phyloP scores from a whole-genome alignment of 208 protist species.

The Trypanosoma scelopori region DNA sequence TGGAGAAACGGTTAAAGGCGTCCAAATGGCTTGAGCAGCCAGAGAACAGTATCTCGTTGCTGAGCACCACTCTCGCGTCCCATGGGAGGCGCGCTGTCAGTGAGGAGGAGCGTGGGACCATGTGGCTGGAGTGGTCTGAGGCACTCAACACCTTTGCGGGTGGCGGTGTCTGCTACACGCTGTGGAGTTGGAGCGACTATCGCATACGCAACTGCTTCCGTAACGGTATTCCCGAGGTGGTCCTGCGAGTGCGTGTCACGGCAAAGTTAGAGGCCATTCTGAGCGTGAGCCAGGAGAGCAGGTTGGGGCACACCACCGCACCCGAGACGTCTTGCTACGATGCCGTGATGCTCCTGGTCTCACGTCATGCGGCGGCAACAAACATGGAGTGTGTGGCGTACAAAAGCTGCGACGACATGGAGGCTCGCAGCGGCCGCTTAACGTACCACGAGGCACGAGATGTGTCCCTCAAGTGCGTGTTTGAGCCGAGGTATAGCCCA shows the following conservation, averaged over 20 bases:
- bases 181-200: slow-evolving; percentile 38
- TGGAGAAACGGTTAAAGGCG: slow-evolving; percentile 41
- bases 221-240: slow-evolving; percentile 30
- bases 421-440: slow-evolving; percentile 25
- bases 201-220: slow-evolving; percentile 42
- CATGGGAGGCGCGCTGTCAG: background rate
- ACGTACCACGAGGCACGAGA: slow-evolving; percentile 37
- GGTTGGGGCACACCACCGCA: slow-evolving; percentile 16
- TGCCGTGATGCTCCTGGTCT: slow-evolving; percentile 30
- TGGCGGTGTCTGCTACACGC: slow-evolving; percentile 22
- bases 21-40: slow-evolving; percentile 57
- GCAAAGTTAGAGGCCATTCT: slow-evolving; percentile 38
- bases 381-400: slow-evolving; percentile 27
- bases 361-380: slow-evolving; percentile 17
- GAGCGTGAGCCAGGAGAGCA: slow-evolving; percentile 39
- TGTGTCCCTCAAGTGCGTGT: slow-evolving; percentile 43
- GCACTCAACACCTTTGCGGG: slow-evolving; percentile 19
- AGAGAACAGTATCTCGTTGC: slow-evolving; percentile 33
- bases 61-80: background rate
- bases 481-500: slow-evolving; percentile 33
- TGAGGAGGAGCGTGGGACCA: slow-evolving; percentile 8
- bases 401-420: slow-evolving; percentile 42
- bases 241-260: slow-evolving; percentile 40
- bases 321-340: slow-evolving; percentile 1
- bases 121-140: slow-evolving; percentile 36